A percentile compares a stretch with the other conserved stretches of the same genome.
phyloP scores from a whole-genome alignment of 1,139 yeast species.

The Candida neerlandica region DNA sequence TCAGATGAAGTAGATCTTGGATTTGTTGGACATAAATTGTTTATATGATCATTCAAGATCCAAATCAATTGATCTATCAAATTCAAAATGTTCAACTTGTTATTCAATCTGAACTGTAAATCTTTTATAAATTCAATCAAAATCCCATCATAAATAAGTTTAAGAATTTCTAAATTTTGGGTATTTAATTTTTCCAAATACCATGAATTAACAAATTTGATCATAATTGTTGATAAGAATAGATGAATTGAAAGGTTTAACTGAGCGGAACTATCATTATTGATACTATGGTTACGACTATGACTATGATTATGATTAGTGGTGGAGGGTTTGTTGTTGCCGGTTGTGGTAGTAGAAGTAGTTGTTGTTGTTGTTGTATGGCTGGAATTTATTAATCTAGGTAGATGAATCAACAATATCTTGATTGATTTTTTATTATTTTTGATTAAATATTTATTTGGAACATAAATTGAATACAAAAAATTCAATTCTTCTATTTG shows the following conservation, averaged over 20 bases:
- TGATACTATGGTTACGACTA: no score
- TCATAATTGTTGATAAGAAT: slow-evolving; percentile 37
- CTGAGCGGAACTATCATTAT: slow-evolving; percentile 9
- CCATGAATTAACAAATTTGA: slow-evolving; percentile 43
- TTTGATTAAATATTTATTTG: slow-evolving; percentile 30
- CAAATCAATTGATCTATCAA: slow-evolving; percentile 28
- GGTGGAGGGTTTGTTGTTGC: no score
- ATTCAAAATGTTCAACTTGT: slow-evolving; percentile 16
- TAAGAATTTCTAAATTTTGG: slow-evolving; percentile 38
- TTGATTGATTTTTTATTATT: slow-evolving; percentile 26
- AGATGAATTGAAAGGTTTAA: slow-evolving; percentile 42
- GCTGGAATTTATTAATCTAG: slow-evolving; percentile 19
- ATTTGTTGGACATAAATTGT: slow-evolving; percentile 15
- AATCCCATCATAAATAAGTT: slow-evolving; percentile 27
- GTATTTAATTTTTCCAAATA: slow-evolving; percentile 42
- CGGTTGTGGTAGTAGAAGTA: no score
- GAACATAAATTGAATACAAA: slow-evolving; percentile 37
- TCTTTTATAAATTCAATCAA: slow-evolving; percentile 34
- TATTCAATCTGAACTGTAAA: slow-evolving; percentile 23
- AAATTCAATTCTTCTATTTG: slow-evolving; percentile 33
- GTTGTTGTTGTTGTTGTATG: no score
- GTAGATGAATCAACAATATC: slow-evolving; percentile 32
- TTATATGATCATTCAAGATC: slow-evolving; percentile 32
- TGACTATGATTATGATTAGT: no score
- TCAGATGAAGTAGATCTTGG: slow-evolving; percentile 3